Evolutionary conservation across 2,329 filamentous ascomycete genomes (phyloP), one percentile per base, ranked within the genome.

Genomic region (Trichothecium roseum): DNA sequence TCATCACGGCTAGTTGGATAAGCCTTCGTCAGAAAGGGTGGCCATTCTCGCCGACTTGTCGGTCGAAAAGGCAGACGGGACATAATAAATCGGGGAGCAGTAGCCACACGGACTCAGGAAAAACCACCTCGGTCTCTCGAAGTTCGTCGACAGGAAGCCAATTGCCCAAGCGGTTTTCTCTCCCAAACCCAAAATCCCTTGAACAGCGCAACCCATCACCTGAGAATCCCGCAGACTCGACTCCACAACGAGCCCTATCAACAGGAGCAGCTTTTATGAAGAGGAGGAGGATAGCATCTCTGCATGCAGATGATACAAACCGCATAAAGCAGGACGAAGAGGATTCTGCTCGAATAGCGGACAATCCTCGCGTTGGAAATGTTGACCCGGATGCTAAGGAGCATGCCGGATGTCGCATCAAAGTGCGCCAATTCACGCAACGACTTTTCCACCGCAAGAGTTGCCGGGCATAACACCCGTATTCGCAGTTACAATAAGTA

Each of bases 1-100:
- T 58, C 18, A 55, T 52, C 13, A 60, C 58, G 10, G 55, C 57
- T 5, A 54, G 54, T 9, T 62, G 58, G 58, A 47, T 62, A 32
- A 53, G 52, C 31, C 50, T 62, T 15, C 46, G 56, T 18, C 54
- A 59, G 28, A 49, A 47, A 17, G 57, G 53, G 6, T 60, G 56
- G 55, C 54, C 55, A n/a, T 46, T 42, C 5, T 33, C 34, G 7
- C 9, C 26, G 8, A 20, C 20, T 10, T 24, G 20, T 24, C 20
- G 20, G 20, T 10, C 20, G 6, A 24, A 24, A 10, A 24, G 20
- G 20, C 20, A 24, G 10, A 24, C 20, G 20, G 20, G 6, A 10
- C 20, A 24, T 24, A 24, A 24, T 10, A 24, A 24, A 24, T 24
- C 20, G 6, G 20, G 20, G 6, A 24, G 20, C 20, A 10, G 20